A percentile compares a stretch with the other conserved stretches of the same genome.
These are phyloP conservation scores for Rugonectria rugulosa DNA, from an alignment of 2,329 filamentous ascomycete species.

Conservation along the genomic window DNA sequence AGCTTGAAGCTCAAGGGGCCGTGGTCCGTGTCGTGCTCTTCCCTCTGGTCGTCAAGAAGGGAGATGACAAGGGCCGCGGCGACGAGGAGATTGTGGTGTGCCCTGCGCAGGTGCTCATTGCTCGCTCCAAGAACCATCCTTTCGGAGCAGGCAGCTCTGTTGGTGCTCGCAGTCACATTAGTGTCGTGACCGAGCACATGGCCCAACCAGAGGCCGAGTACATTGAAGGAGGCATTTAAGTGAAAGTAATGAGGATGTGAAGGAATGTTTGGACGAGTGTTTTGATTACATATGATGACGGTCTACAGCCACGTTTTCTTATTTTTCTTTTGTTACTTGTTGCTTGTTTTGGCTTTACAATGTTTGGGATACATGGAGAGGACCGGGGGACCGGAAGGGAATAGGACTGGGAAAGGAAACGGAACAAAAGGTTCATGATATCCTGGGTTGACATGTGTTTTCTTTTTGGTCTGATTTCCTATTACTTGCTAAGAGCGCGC, in stretches of 20 bases:
- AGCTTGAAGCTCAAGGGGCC: constrained; percentile 77
- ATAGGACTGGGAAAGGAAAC: background rate
- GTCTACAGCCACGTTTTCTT: constrained; percentile 24
- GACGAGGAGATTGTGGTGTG: constrained; percentile 96
- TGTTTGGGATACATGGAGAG: background rate
- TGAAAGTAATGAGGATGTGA: constrained; percentile 26
- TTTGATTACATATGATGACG: constrained; percentile 17
- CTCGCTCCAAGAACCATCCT: constrained; percentile 52
- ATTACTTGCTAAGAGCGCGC: no score
- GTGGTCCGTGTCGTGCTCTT: constrained; percentile 93
- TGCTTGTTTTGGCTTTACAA: constrained; percentile 6
- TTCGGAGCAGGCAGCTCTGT: constrained; percentile 57
- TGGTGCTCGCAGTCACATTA: constrained; percentile 48
- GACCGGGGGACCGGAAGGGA: background rate
- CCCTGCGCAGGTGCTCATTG: constrained; percentile 91
- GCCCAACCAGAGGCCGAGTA: constrained; percentile 44
- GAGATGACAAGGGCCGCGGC: constrained; percentile 84
- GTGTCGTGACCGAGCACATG: constrained; percentile 47
- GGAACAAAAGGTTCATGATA: constrained; percentile 29
- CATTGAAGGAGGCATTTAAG: constrained; percentile 43
- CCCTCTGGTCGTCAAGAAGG: constrained; percentile 95
- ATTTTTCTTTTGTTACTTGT: constrained; percentile 20
- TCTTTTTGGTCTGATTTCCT: constrained; percentile 18
- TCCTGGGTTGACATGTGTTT: constrained; percentile 16
- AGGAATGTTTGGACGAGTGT: constrained; percentile 12